Percentiles rank a stretch among this genome's conserved stretches.
Conservation (phyloP, 1,284 basidiomycete species). For the Moesziomyces parantarcticus region DNA sequence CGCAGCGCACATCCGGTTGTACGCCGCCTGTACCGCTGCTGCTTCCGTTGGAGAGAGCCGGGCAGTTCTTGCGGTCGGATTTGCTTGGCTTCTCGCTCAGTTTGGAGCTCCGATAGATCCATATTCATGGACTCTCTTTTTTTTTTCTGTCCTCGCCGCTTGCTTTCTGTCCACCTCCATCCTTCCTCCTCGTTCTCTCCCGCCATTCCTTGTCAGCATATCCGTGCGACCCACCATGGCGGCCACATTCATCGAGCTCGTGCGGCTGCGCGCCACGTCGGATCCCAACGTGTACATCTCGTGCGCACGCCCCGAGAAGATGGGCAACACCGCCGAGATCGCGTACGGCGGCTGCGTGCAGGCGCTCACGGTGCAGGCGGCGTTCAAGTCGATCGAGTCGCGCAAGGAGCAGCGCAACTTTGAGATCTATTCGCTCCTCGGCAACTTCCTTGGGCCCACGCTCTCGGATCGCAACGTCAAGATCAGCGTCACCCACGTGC, state of each 20-base stretch:
- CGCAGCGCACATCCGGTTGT: too few species aligned
- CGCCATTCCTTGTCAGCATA: background rate
- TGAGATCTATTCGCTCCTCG: slow-evolving; percentile 54
- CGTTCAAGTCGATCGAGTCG: slow-evolving; percentile 50
- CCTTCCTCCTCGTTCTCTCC: background rate
- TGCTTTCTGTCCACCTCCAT: background rate
- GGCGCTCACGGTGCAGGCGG: slow-evolving; percentile 45
- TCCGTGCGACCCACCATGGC: slow-evolving; percentile 15
- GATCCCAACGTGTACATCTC: slow-evolving; percentile 44
- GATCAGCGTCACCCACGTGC: slow-evolving; percentile 39
- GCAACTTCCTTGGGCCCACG: slow-evolving; percentile 57
- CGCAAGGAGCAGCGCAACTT: slow-evolving; percentile 22
- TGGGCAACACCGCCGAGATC: slow-evolving; percentile 57
- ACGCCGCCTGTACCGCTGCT: too few species aligned
- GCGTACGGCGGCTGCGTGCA: slow-evolving; percentile 61
- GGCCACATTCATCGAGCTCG: slow-evolving; percentile 47
- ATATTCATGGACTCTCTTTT: too few species aligned
- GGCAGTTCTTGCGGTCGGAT: too few species aligned
- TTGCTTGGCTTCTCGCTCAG: too few species aligned
- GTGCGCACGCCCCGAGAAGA: slow-evolving; percentile 43
- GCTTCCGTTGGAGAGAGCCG: too few species aligned
- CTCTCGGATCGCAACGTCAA: slow-evolving; percentile 40
- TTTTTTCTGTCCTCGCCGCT: background rate
- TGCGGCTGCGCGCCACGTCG: slow-evolving; percentile 39
- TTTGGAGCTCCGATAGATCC: too few species aligned